Conservation (phyloP, 805 yeast genomes). For the Candida insectorum region DNA sequence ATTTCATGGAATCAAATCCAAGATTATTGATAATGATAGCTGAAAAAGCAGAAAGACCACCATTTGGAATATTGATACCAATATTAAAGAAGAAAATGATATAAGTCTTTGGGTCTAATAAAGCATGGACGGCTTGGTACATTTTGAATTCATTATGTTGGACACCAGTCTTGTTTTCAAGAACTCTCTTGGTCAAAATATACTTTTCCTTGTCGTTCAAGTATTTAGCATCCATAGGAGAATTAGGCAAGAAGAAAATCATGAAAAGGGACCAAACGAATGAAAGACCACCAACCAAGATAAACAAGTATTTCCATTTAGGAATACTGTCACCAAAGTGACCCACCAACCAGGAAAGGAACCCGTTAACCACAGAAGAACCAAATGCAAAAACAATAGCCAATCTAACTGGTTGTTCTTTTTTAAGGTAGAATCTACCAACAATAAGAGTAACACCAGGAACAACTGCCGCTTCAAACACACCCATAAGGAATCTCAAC, state of each 20-base stretch:
- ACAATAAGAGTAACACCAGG: constrained; percentile 16
- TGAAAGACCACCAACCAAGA: constrained; percentile 21
- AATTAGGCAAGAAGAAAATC: constrained; percentile 17
- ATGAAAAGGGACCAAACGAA: constrained; percentile 18
- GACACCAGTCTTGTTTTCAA: constrained; percentile 16
- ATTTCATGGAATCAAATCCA: constrained; percentile 18
- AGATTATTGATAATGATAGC: constrained; percentile 26
- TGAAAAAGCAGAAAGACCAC: constrained; percentile 27
- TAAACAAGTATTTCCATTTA: constrained; percentile 21
- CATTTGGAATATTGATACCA: constrained; percentile 27
- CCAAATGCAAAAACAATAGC: constrained; percentile 16
- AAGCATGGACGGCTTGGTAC: constrained; percentile 18
- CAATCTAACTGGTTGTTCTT: constrained; percentile 16
- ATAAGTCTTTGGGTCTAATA: constrained; percentile 17
- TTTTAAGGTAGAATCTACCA: constrained; percentile 14
- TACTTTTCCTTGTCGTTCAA: constrained; percentile 16
- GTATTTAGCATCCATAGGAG: constrained; percentile 16
- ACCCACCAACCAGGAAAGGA: constrained; percentile 18
- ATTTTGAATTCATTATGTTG: constrained; percentile 16
- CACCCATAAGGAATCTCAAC: constrained; percentile 19
- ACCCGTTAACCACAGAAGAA: constrained; percentile 22
- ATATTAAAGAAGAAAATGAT: constrained; percentile 21
- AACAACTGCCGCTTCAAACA: constrained; percentile 25
- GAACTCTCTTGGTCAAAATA: constrained; percentile 12
- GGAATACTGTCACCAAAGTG: constrained; percentile 13